These are phyloP conservation scores for Lenzites betulinus DNA, from an alignment of 768 basidiomycete species.

Conservation along the genomic window DNA sequence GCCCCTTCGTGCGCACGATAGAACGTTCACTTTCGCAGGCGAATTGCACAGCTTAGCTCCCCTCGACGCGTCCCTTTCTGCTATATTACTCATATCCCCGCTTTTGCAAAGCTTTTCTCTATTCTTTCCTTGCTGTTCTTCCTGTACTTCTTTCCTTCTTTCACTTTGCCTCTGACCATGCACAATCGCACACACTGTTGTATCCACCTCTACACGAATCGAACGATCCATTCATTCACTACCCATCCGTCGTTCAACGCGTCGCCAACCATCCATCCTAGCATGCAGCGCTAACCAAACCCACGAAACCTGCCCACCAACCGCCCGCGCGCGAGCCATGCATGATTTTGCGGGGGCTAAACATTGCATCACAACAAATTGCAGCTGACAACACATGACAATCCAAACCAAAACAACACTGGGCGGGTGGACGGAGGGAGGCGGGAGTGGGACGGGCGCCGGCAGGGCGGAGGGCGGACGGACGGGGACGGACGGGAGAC, in stretches of 20 bases:
- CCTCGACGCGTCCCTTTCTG: neutral
- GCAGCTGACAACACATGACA: conserved; percentile 29
- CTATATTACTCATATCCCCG: neutral
- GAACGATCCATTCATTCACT: neutral
- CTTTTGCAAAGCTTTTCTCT: neutral
- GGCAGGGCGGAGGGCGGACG: neutral
- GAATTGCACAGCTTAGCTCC: neutral
- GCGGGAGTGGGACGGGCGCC: neutral
- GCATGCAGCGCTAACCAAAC: too few species aligned
- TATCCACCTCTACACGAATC: neutral
- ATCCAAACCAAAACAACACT: conserved; percentile 27
- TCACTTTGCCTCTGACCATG: neutral
- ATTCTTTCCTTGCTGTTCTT: too few species aligned
- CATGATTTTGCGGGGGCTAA: conserved; percentile 13
- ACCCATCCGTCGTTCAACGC: neutral
- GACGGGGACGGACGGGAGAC: neutral
- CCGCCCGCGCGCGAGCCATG: neutral
- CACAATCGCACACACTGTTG: neutral
- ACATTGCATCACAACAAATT: conserved; percentile 30
- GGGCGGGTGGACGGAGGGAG: neutral
- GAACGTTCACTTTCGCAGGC: neutral
- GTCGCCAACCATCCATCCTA: too few species aligned
- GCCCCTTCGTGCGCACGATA: neutral
- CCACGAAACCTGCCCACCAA: too few species aligned
- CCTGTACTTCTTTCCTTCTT: neutral